Evolutionary conservation across 768 basidiomycete species (phyloP), one percentile per base, ranked within the genome.

Genomic region (Butyriboletus loyo): DNA sequence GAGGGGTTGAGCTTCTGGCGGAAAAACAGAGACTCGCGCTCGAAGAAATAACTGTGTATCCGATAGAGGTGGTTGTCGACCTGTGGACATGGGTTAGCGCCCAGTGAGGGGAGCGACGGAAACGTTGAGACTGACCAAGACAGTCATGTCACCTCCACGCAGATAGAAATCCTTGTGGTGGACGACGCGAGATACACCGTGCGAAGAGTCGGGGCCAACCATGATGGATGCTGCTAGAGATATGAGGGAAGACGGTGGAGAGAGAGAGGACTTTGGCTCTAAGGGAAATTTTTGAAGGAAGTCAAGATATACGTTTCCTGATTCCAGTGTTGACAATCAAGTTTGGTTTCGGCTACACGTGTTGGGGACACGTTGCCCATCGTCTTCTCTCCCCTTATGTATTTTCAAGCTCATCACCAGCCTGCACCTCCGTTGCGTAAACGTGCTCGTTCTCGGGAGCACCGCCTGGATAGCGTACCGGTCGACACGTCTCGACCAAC

Each of bases 21-120:
- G 63, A 86, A 85, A 28, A 69, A 74, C 0, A 66, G 45, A 0
- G 84, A 86, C 46, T 88, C 84, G 0, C 85, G 71, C n/a, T 75
- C 73, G 35, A 88, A 84, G 44, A 86, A 85, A 39, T 79, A 82
- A 1, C 78, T 73, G 52, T 86, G 85, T 0, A 88, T 74, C 1
- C 78, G 70, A 55, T 84, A 87, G 0, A 79, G 68, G 5, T 72
- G 66, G 49, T 82, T 75, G 43, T 84, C 82, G 15, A 81, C 80
- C 85, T 87, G 57, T 19, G 43, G 64, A 48, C 24, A 9, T n/a
- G 36, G 9, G 22, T 65, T 30, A 67, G 63, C 51, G 53, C 42
- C 17, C 7, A 37, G 21, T 1, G 19, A 40, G 15, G 42, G 24
- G 27, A 34, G 14, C 8, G 31, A 34, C 15, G 19, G 14, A 21